Percentiles rank a stretch among this genome's conserved stretches.
Evolutionary conservation across 441 rosid genomes (phyloP).

Genomic region (Gossypium davidsonii): DNA sequence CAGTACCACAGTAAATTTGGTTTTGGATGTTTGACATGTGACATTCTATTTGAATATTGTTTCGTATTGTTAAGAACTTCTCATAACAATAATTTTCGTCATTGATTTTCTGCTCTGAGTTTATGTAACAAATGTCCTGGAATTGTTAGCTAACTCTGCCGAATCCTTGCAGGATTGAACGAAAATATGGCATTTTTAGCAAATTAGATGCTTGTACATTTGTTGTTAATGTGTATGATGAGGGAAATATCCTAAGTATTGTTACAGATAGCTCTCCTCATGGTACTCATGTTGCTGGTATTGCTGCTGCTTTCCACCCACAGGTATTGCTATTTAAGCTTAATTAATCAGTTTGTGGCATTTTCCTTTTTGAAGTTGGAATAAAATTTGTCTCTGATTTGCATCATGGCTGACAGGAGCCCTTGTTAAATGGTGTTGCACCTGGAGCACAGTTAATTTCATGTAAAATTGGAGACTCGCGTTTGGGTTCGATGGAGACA

Average conservation of each 20-base stretch:
- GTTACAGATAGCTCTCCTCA: conserved; percentile 97
- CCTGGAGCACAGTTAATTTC: conserved; percentile 97
- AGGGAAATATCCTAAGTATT: conserved; percentile 78
- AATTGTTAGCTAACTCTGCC: conserved; percentile 15
- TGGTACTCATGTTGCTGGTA: conserved; percentile 98
- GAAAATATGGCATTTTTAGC: conserved; percentile 86
- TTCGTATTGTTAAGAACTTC: conserved; percentile 1
- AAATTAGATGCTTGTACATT: conserved; percentile 90
- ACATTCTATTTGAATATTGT: background rate
- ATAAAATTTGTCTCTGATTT: conserved; percentile 15
- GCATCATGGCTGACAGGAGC: conserved; percentile 57
- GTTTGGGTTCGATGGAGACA: conserved; percentile 95
- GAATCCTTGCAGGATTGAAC: conserved; percentile 51
- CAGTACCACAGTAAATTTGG: background rate
- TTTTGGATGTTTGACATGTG: conserved; percentile 5
- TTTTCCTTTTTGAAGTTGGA: conserved; percentile 16
- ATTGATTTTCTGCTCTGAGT: background rate
- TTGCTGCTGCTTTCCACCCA: conserved; percentile 86
- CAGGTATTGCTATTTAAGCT: conserved; percentile 46
- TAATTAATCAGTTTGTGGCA: conserved; percentile 10
- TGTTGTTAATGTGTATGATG: conserved; percentile 75
- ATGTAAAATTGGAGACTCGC: conserved; percentile 94
- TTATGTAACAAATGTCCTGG: background rate
- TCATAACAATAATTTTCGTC: background rate
- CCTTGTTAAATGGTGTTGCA: conserved; percentile 88